These are phyloP conservation scores for Coleophoma eucalyptorum DNA, from an alignment of 2,329 filamentous ascomycete species.

Conservation along the genomic window DNA sequence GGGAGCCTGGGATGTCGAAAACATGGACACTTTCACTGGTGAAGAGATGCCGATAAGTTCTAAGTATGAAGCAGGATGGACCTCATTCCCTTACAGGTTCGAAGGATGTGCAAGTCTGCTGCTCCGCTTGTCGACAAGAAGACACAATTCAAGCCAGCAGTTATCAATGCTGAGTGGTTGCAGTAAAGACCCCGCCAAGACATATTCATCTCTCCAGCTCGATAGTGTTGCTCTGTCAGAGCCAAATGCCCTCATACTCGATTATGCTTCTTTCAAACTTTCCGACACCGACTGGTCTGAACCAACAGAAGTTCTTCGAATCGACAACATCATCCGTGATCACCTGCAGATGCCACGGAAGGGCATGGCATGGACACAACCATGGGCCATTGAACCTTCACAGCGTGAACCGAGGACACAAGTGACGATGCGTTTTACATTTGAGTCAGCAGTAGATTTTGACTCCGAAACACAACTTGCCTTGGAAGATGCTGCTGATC, in stretches of 20 bases:
- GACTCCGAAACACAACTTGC: conserved; percentile 14
- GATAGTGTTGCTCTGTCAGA: conserved; percentile 20
- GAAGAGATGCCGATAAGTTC: conserved; percentile 5
- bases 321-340: conserved; percentile 25
- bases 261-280: conserved; percentile 24
- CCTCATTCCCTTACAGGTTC: conserved; percentile 19
- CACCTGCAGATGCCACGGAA: conserved; percentile 21
- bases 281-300: conserved; percentile 15
- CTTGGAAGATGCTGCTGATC: conserved; percentile 20
- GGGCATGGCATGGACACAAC: conserved; percentile 22
- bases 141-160: background rate
- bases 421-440: conserved; percentile 20
- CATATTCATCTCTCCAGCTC: background rate
- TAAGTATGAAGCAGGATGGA: conserved; percentile 14
- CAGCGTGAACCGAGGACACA: conserved; percentile 16
- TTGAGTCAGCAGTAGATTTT: conserved; percentile 16
- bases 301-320: conserved; percentile 21
- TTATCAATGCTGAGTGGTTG: background rate
- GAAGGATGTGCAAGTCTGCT: conserved; percentile 27
- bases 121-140: conserved; percentile 15
- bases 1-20: conserved; percentile 22
- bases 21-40: conserved; percentile 25
- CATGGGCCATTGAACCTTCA: conserved; percentile 18
- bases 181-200: background rate
- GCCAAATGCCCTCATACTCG: conserved; percentile 27